Evolutionary conservation across 208 protist species (phyloP).

Genomic region (Blechomonas ayalai): DNA sequence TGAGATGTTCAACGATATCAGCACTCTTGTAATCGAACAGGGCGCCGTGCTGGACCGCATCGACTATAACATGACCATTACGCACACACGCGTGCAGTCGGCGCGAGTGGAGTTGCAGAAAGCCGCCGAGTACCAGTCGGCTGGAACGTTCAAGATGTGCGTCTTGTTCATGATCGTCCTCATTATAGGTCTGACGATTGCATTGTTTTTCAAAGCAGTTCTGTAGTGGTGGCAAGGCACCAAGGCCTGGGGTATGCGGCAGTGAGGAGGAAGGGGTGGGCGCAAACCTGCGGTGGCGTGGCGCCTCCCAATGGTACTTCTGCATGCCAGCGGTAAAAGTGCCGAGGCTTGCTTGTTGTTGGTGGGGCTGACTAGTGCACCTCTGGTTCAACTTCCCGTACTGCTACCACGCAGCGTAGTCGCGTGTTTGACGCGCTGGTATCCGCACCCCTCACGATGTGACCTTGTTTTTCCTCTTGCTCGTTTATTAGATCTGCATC

Average conservation of each 20-base stretch:
- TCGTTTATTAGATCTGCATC: too few relatives aligned
- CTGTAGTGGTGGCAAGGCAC: constrained; percentile 6
- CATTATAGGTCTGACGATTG: constrained; percentile 80
- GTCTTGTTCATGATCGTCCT: constrained; percentile 87
- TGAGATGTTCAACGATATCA: constrained; percentile 93
- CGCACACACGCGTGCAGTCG: constrained; percentile 75
- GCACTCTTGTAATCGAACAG: constrained; percentile 90
- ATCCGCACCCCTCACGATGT: too few relatives aligned
- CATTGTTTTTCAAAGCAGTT: constrained; percentile 83
- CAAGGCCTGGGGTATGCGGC: not conserved
- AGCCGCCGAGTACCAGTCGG: constrained; percentile 86
- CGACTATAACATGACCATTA: constrained; percentile 94
- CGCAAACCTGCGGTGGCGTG: too few relatives aligned
- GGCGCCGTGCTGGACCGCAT: constrained; percentile 93
- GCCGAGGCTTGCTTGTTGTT: too few relatives aligned
- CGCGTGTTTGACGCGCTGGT: too few relatives aligned
- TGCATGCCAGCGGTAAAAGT: too few relatives aligned
- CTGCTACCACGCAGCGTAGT: too few relatives aligned
- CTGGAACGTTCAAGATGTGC: constrained; percentile 87
- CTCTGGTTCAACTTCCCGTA: too few relatives aligned
- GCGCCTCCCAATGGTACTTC: too few relatives aligned
- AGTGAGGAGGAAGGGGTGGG: not conserved
- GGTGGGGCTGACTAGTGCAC: too few relatives aligned
- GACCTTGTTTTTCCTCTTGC: too few relatives aligned
- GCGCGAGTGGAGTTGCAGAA: constrained; percentile 78